Evolutionary conservation across 2,329 filamentous ascomycete species (phyloP), one percentile per base, ranked within the genome.

Genomic region (Thyridium curvatum): DNA sequence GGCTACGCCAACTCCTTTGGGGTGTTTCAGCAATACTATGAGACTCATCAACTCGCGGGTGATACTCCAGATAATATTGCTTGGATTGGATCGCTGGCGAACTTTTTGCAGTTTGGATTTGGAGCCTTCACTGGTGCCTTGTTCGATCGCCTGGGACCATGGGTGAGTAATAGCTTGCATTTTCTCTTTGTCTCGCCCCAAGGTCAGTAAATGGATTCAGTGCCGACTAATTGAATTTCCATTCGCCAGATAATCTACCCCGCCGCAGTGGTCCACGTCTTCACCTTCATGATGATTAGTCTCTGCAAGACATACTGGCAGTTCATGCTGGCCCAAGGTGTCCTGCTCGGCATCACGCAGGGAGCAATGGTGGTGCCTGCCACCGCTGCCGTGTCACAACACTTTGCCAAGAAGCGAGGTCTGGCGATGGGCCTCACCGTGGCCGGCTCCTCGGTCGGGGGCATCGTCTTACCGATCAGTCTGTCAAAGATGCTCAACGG

Each of bases 381-480:
- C 5, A 47, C 65, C 28, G 53, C 62, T 1, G 52, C 60, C 2
- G 52, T 62, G 3, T 52, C 53, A 12, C 60, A 61, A 31, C 62
- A 60, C 40, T 70, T 70, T 42, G 49, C 54, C 30, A 54, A 53
- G 37, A 60, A 58, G 14, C 55, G 60, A 8, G 61, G 52, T 2
- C 46, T 58, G 0, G 65, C 66, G 1, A 53, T 65, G 44, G 66
- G 64, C 14, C 36, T 65, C 8, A 51, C 53, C 0, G 47, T 63
- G 3, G 47, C 59, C 1, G 66, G 64, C 2, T 64, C 61, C 0
- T 63, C 61, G 1, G 32, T 68, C 5, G 69, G 69, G 2, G 69
- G 68, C 16, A 56, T 74, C 32, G 53, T 72, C 13, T 66, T 69
- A 37, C 68, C 69, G 12, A 49, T 59, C 9, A 42, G 51, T 3